Evolutionary conservation across 805 yeast genomes (phyloP), one percentile per base, ranked within the genome.

Genomic region (Myxozyma lipomycoides): DNA sequence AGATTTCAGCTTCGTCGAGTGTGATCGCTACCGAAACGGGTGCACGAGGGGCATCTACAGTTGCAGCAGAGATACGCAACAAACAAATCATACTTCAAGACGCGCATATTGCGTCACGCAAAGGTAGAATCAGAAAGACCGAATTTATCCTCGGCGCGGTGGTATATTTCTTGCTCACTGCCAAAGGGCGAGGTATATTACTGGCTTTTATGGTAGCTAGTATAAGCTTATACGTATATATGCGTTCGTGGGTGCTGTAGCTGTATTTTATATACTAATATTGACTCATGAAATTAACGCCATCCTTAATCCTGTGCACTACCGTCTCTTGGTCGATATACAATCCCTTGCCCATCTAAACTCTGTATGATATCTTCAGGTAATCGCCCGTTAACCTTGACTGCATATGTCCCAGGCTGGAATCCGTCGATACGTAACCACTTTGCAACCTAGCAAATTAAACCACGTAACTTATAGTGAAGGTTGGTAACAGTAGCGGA

Each of bases 311-410:
- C 76, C 57, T 68, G 72, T 10, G 67, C 75, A 38, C 72, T 67
- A 32, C 98, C 98, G 67, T 93, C 98, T 68, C 98, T 78, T 34
- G 98, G 98, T 56, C 97, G 79, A 69, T 93, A 93, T 48, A 79
- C 80, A 40, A 86, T 78, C n/a, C 86, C 87, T 59, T 83, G 84
- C 15, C 77, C 77, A 37, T 81, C 83, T 63, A 93, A 72, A 47
- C 83, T 85, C 39, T 78, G 81, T 5, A 85, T 78, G 34, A 88
- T 81, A 58, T 91, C 96, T 5, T 85, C 86, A 1, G 98, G 97
- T 44, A 93, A 72, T 61, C 87, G 82, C 32, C 98, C 98, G 60
- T 82, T 84, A 4, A 93, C 91, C 64, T 91, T 86, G 26, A 90
- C 95, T 0, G 98, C 98, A 62, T 93, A 65, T 25, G 91, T 67